These are phyloP conservation scores for Aspergillus pseudotamarii DNA, from an alignment of 2,329 filamentous ascomycete species.

Conservation along the genomic window DNA sequence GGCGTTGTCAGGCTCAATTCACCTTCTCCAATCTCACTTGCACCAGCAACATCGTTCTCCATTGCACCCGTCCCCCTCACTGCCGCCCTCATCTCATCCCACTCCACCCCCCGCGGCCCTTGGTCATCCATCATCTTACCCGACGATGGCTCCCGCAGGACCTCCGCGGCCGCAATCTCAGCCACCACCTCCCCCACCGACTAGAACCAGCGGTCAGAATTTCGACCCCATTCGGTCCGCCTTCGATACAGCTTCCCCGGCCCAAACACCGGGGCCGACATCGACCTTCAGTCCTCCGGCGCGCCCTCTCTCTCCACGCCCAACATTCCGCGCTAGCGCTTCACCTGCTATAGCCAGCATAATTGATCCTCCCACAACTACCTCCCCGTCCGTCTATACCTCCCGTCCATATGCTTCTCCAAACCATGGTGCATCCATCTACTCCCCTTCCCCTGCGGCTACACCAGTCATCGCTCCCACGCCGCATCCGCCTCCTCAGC, in stretches of 20 bases:
- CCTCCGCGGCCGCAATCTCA: constrained; percentile 46
- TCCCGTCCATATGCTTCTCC: constrained; percentile 32
- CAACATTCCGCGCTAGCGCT: constrained; percentile 70
- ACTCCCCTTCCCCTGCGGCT: constrained; percentile 30
- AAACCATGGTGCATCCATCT: constrained; percentile 26
- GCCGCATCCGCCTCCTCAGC: constrained; percentile 27
- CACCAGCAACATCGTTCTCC: constrained; percentile 19
- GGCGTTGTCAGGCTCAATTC: neutral
- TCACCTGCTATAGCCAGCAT: constrained; percentile 91
- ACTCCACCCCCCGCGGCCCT: constrained; percentile 21
- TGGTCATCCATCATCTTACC: constrained; percentile 29
- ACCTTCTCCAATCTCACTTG: constrained; percentile 23
- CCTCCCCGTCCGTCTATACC: constrained; percentile 32
- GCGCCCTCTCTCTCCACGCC: constrained; percentile 54
- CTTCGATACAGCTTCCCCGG: constrained; percentile 49
- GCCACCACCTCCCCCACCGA: constrained; percentile 44
- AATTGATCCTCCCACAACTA: constrained; percentile 66
- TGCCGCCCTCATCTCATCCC: constrained; percentile 35
- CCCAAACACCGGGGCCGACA: constrained; percentile 33
- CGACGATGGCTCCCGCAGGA: constrained; percentile 28
- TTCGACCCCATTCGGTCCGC: constrained; percentile 86
- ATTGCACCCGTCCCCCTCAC: constrained; percentile 19
- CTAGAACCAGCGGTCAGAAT: constrained; percentile 73
- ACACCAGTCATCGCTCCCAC: constrained; percentile 26
- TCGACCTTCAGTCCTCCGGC: constrained; percentile 48